A percentile compares a stretch with the other conserved stretches of the same genome.
Conservation (phyloP, 352 stramenopile species). For the Phytophthora fragariae region DNA sequence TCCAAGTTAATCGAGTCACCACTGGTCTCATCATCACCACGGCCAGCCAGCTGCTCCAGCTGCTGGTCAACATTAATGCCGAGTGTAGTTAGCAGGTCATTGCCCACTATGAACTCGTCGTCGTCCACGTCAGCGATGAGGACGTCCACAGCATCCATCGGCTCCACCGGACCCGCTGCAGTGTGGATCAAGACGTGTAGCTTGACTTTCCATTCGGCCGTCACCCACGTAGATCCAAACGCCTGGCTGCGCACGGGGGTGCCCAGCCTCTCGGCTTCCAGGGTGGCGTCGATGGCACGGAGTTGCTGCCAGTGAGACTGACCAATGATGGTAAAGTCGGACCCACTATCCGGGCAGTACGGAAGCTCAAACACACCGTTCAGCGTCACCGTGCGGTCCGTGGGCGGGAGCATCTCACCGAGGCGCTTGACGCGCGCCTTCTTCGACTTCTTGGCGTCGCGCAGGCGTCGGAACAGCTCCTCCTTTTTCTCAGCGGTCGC, state of each 20-base stretch:
- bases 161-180: slow-evolving; percentile 6
- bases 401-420: not conserved
- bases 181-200: slow-evolving; percentile 24
- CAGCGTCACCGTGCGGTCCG: not conserved
- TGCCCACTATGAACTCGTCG: slow-evolving; percentile 27
- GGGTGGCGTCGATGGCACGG: not conserved
- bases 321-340: slow-evolving; percentile 1
- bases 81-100: slow-evolving; percentile 7
- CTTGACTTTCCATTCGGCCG: not conserved
- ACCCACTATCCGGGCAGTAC: not conserved
- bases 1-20: not conserved
- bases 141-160: slow-evolving; percentile 3
- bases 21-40: slow-evolving; percentile 3
- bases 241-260: not conserved
- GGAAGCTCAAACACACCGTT: not conserved
- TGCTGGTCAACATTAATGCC: slow-evolving; percentile 29
- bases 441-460: not conserved
- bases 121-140: slow-evolving; percentile 6
- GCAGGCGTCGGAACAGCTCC: not conserved
- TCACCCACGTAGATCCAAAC: not conserved
- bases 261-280: not conserved
- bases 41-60: slow-evolving; percentile 15
- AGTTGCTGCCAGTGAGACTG: slow-evolving; percentile 1
- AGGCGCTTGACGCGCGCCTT: not conserved
- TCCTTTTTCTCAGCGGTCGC: not conserved